Percentiles rank a stretch among this genome's conserved stretches.
phyloP scores from a whole-genome alignment of 1,284 basidiomycete genomes.

The Cryptococcus sp. region DNA sequence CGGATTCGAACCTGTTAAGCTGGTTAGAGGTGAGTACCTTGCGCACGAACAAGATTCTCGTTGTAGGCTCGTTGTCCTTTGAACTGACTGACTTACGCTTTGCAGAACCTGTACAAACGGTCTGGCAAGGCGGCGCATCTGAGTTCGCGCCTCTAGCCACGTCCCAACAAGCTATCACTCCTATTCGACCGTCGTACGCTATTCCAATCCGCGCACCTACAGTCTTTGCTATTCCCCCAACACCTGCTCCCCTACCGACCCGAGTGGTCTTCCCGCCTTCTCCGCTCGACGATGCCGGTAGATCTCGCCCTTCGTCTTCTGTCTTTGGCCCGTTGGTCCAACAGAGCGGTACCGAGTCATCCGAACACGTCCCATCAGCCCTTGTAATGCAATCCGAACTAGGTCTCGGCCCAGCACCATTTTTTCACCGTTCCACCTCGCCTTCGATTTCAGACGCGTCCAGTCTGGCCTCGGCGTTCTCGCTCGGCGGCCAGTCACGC shows the following conservation, averaged over 20 bases:
- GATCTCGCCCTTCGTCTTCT: background rate
- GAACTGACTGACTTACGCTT: background rate
- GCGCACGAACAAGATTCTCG: background rate
- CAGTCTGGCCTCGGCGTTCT: background rate
- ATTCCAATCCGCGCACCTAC: slow-evolving; percentile 50
- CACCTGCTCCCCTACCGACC: slow-evolving; percentile 25
- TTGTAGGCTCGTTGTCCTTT: background rate
- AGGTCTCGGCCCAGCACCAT: background rate
- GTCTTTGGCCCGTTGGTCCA: background rate
- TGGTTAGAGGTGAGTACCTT: slow-evolving; percentile 35
- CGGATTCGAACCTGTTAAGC: slow-evolving; percentile 46
- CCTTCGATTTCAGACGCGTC: background rate
- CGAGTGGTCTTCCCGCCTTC: background rate
- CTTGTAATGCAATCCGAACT: background rate
- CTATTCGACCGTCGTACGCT: slow-evolving; percentile 25
- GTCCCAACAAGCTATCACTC: slow-evolving; percentile 3
- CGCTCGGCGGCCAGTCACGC: background rate
- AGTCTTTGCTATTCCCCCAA: slow-evolving; percentile 45
- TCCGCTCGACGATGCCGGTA: background rate
- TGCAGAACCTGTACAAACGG: slow-evolving; percentile 38
- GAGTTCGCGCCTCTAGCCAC: slow-evolving; percentile 13
- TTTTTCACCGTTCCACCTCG: background rate
- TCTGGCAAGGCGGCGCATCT: slow-evolving; percentile 44
- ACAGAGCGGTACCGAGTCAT: background rate
- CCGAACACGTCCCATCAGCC: background rate